Evolutionary conservation across 208 protist species (phyloP).

Genomic region (Novymonas esmeraldas): DNA sequence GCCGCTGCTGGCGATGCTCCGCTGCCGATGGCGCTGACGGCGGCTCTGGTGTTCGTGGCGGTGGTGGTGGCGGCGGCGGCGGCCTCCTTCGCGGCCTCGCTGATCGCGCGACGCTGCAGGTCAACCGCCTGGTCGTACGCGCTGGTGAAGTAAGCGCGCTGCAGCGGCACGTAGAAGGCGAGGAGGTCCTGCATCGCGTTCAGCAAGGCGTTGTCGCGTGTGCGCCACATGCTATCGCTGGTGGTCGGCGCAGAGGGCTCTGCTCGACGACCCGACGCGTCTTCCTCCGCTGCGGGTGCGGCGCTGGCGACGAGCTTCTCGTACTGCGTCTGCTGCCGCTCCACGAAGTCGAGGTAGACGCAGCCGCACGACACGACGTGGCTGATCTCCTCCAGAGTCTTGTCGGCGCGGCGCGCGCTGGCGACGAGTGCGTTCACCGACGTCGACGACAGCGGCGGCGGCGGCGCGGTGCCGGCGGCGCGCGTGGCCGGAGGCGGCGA

Average conservation of each 20-base stretch:
- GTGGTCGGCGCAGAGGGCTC: no score
- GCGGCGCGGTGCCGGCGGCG: no score
- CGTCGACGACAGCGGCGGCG: slow-evolving; percentile 2
- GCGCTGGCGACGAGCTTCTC: slow-evolving; percentile 15
- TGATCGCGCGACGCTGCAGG: slow-evolving; percentile 61
- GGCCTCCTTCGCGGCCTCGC: slow-evolving; percentile 24
- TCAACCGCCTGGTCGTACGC: slow-evolving; percentile 77
- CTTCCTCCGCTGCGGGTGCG: background rate
- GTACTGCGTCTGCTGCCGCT: slow-evolving; percentile 60
- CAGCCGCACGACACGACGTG: slow-evolving; percentile 89
- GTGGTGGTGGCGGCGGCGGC: slow-evolving; percentile 8
- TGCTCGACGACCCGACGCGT: no score
- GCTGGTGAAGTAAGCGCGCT: slow-evolving; percentile 71
- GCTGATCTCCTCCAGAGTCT: slow-evolving; percentile 85
- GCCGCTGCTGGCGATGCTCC: background rate
- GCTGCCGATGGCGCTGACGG: background rate
- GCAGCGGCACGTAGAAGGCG: slow-evolving; percentile 75
- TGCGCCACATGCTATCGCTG: slow-evolving; percentile 30
- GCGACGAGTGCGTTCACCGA: slow-evolving; percentile 28
- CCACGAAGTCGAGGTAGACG: slow-evolving; percentile 73
- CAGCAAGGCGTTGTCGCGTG: slow-evolving; percentile 55
- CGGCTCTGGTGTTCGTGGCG: background rate
- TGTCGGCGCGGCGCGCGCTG: slow-evolving; percentile 72
- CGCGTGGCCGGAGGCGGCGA: background rate
- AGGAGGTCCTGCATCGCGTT: slow-evolving; percentile 80